Conservation (phyloP, 2,329 filamentous ascomycete genomes). For the Fusarium tuaranense region DNA sequence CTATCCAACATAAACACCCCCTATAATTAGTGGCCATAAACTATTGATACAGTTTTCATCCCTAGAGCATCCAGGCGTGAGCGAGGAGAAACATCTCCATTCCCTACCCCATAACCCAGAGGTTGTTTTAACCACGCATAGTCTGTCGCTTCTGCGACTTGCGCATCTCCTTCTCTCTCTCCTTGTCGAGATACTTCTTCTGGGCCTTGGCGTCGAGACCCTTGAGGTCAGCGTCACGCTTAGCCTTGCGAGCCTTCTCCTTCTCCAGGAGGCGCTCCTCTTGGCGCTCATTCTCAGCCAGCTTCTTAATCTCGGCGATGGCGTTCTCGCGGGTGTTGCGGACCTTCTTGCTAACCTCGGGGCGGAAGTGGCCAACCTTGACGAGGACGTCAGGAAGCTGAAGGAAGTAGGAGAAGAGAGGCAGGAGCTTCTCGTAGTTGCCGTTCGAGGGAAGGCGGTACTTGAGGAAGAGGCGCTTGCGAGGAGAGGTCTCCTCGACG, state of each 20-base stretch:
- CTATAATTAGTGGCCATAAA: constrained; percentile 33
- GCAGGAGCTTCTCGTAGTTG: constrained; percentile 74
- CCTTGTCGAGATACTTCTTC: constrained; percentile 86
- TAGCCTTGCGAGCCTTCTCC: constrained; percentile 85
- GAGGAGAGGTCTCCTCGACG: constrained; percentile 83
- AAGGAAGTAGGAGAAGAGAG: constrained; percentile 85
- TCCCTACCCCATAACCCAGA: background rate
- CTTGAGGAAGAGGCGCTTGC: constrained; percentile 88
- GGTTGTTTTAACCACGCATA: constrained; percentile 56
- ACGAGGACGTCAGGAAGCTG: constrained; percentile 87
- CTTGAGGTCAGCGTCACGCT: constrained; percentile 86
- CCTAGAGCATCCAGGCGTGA: constrained; percentile 25
- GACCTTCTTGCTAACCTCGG: constrained; percentile 89
- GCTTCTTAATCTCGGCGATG: constrained; percentile 81
- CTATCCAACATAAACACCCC: constrained; percentile 7
- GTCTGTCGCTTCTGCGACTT: constrained; percentile 67
- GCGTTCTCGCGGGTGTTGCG: constrained; percentile 83
- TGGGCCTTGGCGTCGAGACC: constrained; percentile 84
- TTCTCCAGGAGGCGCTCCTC: constrained; percentile 80
- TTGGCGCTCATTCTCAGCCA: constrained; percentile 82
- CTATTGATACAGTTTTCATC: constrained; percentile 32
- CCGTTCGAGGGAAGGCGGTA: constrained; percentile 75
- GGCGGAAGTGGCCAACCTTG: constrained; percentile 83
- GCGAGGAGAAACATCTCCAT: constrained; percentile 13
- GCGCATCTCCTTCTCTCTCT: constrained; percentile 78